Evolutionary conservation across 176 grass and related monocot species (phyloP), one percentile per base, ranked within the genome.

Genomic region (Stipa capillata): DNA sequence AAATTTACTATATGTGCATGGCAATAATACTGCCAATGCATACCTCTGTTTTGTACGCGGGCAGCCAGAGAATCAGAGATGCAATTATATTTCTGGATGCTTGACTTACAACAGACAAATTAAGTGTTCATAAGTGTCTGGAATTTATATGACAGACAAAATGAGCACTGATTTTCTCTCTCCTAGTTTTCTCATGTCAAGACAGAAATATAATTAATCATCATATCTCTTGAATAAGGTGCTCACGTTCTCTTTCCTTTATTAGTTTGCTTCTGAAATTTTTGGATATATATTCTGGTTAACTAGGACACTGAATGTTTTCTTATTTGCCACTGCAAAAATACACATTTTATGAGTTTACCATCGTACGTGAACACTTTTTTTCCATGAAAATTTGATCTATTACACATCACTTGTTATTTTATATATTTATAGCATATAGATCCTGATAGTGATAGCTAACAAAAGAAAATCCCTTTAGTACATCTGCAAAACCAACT

Each of bases 61-160:
- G n/a, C n/a, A n/a, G n/a, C 42, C 57, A 78, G 42, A 64, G 12
- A 78, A 64, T 48, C 59, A 78, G 51, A 36, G n/a, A n/a, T n/a
- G 9, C 29, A 51, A 37, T 4, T 14, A 5, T n/a, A 6, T 65
- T 60, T 78, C n/a, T 77, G 41, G 57, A 49, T 36, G 58, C 58
- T 66, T 40, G 13, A 14, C 60, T 29, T 53, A 14, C 47, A 54
- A n/a, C 62, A 68, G 77, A 79, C 61, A 37, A 39, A 54, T n/a
- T n/a, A n/a, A n/a, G 31, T 50, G 11, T 34, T 17, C 3, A 76
- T 3, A 10, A 7, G 39, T 78, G 6, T 63, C 28, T 13, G 3
- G 3, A 16, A 35, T 49, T 63, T 47, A 16, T 35, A 34, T 14
- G 4, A 28, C 34, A n/a, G 4, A 49, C 6, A 45, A 62, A 78